phyloP scores from a whole-genome alignment of 1,139 yeast species.

The Candida dubliniensis region DNA sequence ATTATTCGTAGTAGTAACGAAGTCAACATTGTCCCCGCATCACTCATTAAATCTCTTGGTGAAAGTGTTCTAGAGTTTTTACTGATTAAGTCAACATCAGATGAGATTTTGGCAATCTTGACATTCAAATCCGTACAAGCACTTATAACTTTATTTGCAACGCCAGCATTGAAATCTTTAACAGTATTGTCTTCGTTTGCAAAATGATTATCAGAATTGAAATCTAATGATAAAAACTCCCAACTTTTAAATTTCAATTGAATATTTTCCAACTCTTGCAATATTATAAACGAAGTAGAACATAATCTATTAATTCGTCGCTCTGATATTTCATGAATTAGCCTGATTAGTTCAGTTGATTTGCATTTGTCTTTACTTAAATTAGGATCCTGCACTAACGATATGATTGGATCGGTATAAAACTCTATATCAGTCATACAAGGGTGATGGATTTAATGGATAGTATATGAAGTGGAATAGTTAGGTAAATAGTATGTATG shows the following conservation, averaged over 20 bases:
- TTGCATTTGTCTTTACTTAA: conserved; percentile 46
- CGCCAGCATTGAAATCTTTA: conserved; percentile 44
- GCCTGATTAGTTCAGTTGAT: conserved; percentile 37
- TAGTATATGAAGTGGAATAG: neutral
- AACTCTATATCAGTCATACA: conserved; percentile 20
- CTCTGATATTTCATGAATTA: conserved; percentile 47
- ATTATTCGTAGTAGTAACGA: conserved; percentile 50
- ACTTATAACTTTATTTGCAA: conserved; percentile 50
- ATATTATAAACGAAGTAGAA: conserved; percentile 45
- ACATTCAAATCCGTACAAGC: conserved; percentile 50
- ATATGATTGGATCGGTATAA: conserved; percentile 50
- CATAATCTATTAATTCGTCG: conserved; percentile 51
- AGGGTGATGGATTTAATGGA: neutral
- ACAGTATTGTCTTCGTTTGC: conserved; percentile 28
- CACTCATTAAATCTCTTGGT: conserved; percentile 52
- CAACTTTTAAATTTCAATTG: conserved; percentile 51
- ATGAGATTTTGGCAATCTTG: conserved; percentile 39
- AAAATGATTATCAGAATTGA: conserved; percentile 46
- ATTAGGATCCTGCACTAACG: conserved; percentile 49
- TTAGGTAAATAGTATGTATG: neutral
- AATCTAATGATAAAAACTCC: conserved; percentile 58
- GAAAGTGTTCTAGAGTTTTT: conserved; percentile 39
- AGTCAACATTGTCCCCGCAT: conserved; percentile 58
- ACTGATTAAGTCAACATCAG: conserved; percentile 49
- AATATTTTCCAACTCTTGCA: conserved; percentile 52